phyloP scores from a whole-genome alignment of 352 stramenopile genomes.

The Thraustochytrium striatum region DNA sequence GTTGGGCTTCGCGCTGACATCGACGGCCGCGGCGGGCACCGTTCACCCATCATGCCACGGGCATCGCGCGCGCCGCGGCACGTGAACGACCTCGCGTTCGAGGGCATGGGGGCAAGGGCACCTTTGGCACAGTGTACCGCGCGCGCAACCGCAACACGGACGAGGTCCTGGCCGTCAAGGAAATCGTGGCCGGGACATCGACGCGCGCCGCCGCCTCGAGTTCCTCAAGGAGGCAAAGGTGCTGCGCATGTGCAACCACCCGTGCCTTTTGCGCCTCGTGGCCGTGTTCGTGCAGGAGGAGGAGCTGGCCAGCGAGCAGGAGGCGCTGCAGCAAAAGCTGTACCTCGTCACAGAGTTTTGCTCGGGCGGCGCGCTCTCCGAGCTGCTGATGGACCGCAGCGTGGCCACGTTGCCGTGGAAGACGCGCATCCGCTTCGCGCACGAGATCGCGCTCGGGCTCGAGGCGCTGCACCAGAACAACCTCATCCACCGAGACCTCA shows the following conservation, averaged over 20 bases:
- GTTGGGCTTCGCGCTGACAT: too few relatives aligned
- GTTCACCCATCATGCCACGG: not conserved
- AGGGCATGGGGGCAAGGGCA: conserved; percentile 3
- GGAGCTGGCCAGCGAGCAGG: not conserved
- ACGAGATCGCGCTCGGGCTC: not conserved
- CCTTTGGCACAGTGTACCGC: conserved; percentile 40
- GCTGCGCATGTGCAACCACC: conserved; percentile 17
- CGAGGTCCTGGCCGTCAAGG: conserved; percentile 28
- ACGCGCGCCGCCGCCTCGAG: conserved; percentile 33
- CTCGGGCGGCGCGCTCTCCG: not conserved
- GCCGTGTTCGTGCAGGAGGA: conserved; percentile 39
- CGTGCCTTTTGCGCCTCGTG: not conserved
- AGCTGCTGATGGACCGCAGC: conserved; percentile 28
- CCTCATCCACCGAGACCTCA: conserved; percentile 46
- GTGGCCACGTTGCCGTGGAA: conserved; percentile 18
- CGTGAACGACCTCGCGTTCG: conserved; percentile 29
- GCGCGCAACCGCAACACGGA: conserved; percentile 11
- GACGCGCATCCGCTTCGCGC: not conserved
- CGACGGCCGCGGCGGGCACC: too few relatives aligned
- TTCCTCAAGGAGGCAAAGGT: conserved; percentile 46
- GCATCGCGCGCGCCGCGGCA: conserved; percentile 3
- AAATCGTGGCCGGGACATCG: not conserved
- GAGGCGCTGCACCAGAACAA: not conserved
- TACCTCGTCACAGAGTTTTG: conserved; percentile 47
- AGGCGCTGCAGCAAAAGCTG: conserved; percentile 1